Conservation (phyloP, 2,329 filamentous ascomycete species). For the Fusarium sublunatum region DNA sequence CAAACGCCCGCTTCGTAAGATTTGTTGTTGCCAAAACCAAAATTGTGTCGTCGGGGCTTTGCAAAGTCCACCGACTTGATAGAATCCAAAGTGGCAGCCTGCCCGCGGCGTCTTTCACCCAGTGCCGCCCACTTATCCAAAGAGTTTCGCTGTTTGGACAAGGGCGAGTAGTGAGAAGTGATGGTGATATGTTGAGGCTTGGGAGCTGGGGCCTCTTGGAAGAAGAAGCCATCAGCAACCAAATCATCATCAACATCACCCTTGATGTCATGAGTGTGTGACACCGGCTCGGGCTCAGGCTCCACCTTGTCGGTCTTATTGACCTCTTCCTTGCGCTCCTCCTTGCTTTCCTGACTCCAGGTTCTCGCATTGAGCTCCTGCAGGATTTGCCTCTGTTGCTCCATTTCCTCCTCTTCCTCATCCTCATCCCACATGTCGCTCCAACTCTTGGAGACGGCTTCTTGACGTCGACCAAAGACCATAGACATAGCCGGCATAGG, state of each 20-base stretch:
- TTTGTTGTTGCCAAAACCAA: conserved; percentile 62
- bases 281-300: conserved; percentile 27
- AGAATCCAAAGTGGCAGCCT: conserved; percentile 59
- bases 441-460: conserved; percentile 96
- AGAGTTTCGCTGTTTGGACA: conserved; percentile 66
- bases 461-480: conserved; percentile 81
- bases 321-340: conserved; percentile 40
- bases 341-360: conserved; percentile 80
- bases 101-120: conserved; percentile 83
- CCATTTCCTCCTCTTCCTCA: conserved; percentile 73
- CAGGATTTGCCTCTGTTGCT: conserved; percentile 62
- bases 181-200: conserved; percentile 51
- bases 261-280: conserved; percentile 51
- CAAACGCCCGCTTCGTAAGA: conserved; percentile 61
- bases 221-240: conserved; percentile 77
- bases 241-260: conserved; percentile 71
- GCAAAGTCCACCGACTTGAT: conserved; percentile 61
- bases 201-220: conserved; percentile 69
- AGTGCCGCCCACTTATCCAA: conserved; percentile 91
- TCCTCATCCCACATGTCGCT: conserved; percentile 98
- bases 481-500: conserved; percentile 80
- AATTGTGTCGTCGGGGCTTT: conserved; percentile 60
- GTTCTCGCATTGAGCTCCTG: conserved; percentile 78
- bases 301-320: conserved; percentile 36
- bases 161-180: conserved; percentile 71